These are phyloP conservation scores for Solanum pimpinellifolium DNA, from an alignment of 257 asterid species.

Conservation along the genomic window DNA sequence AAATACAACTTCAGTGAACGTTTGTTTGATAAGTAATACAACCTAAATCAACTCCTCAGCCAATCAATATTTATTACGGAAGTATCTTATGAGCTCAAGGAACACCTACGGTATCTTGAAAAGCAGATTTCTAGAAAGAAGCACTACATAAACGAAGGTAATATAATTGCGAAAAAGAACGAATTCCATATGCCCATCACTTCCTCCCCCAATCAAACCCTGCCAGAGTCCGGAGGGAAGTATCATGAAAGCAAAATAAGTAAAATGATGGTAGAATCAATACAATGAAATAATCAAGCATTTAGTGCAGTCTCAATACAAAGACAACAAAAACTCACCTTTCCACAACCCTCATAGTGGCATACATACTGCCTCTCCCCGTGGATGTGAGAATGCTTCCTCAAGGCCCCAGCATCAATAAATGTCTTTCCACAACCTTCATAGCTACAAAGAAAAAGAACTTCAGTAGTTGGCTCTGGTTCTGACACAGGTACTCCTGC, in stretches of 20 bases:
- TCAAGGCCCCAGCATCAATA: constrained; percentile 92
- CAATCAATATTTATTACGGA: neutral
- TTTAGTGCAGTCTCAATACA: neutral
- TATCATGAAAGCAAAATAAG: neutral
- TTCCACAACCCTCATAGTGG: constrained; percentile 80
- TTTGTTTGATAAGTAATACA: neutral
- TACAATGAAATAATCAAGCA: neutral
- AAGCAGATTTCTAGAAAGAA: neutral
- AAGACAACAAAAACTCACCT: constrained; percentile 18
- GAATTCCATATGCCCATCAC: neutral
- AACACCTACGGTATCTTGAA: neutral
- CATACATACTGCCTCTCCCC: constrained; percentile 96
- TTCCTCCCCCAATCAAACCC: neutral
- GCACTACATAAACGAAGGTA: neutral
- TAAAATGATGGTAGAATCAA: neutral
- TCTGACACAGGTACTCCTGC: constrained; percentile 58
- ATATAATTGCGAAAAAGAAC: neutral
- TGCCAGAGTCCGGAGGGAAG: neutral
- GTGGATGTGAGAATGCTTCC: constrained; percentile 95
- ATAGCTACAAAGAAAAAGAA: constrained; percentile 90
- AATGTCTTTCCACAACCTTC: constrained; percentile 99
- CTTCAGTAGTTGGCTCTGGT: constrained; percentile 96
- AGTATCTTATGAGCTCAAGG: neutral
- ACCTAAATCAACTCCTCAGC: neutral
- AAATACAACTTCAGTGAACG: neutral